Evolutionary conservation across 257 asterid genomes (phyloP), one percentile per base, ranked within the genome.

Genomic region (Solanum paucissectum): DNA sequence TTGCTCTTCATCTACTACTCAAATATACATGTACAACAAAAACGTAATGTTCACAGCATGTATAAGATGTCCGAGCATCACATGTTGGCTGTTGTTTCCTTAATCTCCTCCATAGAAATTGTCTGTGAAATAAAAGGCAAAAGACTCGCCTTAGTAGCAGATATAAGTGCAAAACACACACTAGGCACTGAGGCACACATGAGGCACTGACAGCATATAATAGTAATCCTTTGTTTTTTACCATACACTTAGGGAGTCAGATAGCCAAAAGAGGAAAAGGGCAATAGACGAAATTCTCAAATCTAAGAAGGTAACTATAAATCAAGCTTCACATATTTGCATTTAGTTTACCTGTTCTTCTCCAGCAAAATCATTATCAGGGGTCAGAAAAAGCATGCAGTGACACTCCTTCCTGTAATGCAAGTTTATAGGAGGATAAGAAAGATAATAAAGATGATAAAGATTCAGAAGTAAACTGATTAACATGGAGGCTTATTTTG

Each of bases 321-420:
- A 85, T 20, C 69, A 85, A 69, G 42, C n/a, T 29, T 21, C 2
- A 2, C 68, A 86, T 44, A 72, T 23, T 46, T 29, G 37, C 83
- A 38, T 42, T 60, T 86, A 44, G 7, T n/a, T 46, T 92, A 96
- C 99, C 98, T 95, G 99, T 21, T 95, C 98, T 86, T 94, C 87
- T 83, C 99, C 99, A 46, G 99, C 99, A 92, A 96, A 96, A 90
- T 95, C 99, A 32, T 96, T 96, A 18, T 96, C 98, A 37, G 98
- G 91, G 71, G 97, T 96, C 34, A 95, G 96, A 71, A 96, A 96
- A 87, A 96, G 98, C 99, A 96, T 96, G 93, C 99, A 96, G 92
- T 96, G 99, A 90, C 99, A 96, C 88, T 96, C 99, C 91, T 94
- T 94, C 95, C 96, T 94, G 94, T 88, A 69, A 92, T 86, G 44